Evolutionary conservation across 106 monocot species (phyloP).

Genomic region (Acorus calamus): DNA sequence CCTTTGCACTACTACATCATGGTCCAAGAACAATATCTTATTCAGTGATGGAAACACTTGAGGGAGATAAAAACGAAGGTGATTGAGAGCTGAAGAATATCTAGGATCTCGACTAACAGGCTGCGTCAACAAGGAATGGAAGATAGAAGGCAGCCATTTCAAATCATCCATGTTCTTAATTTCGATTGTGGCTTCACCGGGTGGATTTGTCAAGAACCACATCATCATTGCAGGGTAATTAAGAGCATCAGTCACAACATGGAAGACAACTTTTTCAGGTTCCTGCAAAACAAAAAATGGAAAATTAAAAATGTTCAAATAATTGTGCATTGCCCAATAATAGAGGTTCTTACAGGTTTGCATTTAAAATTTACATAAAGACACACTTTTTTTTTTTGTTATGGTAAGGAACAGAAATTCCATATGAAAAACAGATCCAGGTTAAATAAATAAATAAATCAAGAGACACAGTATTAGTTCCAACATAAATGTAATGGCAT

Average conservation of each 20-base stretch:
- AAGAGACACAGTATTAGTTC: too few relatives aligned
- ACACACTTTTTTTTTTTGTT: too few relatives aligned
- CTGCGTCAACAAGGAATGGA: neutral
- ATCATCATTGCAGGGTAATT: slow-evolving; percentile 62
- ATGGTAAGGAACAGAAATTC: too few relatives aligned
- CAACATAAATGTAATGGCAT: too few relatives aligned
- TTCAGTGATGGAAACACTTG: slow-evolving; percentile 15
- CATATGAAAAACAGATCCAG: too few relatives aligned
- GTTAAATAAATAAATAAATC: too few relatives aligned
- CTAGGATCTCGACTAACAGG: slow-evolving; percentile 3
- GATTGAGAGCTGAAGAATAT: slow-evolving; percentile 15
- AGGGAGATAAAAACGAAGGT: slow-evolving; percentile 12
- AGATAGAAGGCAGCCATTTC: slow-evolving; percentile 7
- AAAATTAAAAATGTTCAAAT: too few relatives aligned
- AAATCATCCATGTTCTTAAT: slow-evolving; percentile 59
- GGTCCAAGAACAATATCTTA: slow-evolving; percentile 13
- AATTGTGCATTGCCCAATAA: too few relatives aligned
- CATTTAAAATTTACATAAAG: too few relatives aligned
- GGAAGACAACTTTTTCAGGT: slow-evolving; percentile 49
- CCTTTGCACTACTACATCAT: slow-evolving; percentile 15
- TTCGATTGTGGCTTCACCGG: slow-evolving; percentile 44
- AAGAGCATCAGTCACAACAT: slow-evolving; percentile 52
- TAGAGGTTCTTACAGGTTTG: too few relatives aligned
- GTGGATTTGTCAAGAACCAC: slow-evolving; percentile 68
- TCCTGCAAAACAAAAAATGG: slow-evolving; percentile 24